Evolutionary conservation across 2,329 filamentous ascomycete species (phyloP).

Genomic region (Aureobasidium namibiae): DNA sequence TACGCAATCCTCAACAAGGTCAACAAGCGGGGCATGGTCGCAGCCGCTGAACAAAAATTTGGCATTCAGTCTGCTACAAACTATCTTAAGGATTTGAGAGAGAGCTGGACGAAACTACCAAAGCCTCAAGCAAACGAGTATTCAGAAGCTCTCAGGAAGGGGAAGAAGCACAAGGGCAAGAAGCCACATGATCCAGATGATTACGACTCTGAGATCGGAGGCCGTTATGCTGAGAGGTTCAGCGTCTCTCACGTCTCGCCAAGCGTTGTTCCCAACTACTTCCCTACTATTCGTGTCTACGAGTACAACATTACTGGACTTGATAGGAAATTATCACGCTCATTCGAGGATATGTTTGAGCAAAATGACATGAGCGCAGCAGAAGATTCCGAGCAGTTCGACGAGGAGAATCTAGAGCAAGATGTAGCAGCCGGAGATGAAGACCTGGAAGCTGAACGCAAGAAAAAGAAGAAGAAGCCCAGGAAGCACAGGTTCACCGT

Average conservation of each 20-base stretch:
- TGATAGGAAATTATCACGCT: slow-evolving; percentile 32
- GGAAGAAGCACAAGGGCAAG: slow-evolving; percentile 38
- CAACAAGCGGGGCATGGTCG: slow-evolving; percentile 29
- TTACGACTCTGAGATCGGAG: slow-evolving; percentile 62
- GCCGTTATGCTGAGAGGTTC: slow-evolving; percentile 76
- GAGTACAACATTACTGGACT: slow-evolving; percentile 87
- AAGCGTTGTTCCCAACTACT: slow-evolving; percentile 71
- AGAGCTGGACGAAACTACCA: slow-evolving; percentile 70
- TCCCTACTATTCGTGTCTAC: slow-evolving; percentile 78
- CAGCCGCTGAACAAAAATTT: slow-evolving; percentile 45
- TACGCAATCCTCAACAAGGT: slow-evolving; percentile 18
- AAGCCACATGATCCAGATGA: slow-evolving; percentile 45
- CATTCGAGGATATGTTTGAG: not conserved
- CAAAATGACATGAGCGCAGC: slow-evolving; percentile 1
- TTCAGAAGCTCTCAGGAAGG: slow-evolving; percentile 24
- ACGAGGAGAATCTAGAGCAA: slow-evolving; percentile 13
- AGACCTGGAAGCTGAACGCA: slow-evolving; percentile 30
- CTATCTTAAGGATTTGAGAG: slow-evolving; percentile 71
- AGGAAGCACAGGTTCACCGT: slow-evolving; percentile 44
- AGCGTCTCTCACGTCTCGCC: slow-evolving; percentile 72
- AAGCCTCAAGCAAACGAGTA: slow-evolving; percentile 17
- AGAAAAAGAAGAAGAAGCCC: slow-evolving; percentile 45
- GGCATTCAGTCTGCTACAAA: slow-evolving; percentile 57
- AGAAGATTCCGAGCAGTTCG: slow-evolving; percentile 21
- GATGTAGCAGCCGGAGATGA: not conserved